These are phyloP conservation scores for Phytopythium litorale DNA, from an alignment of 352 stramenopile genomes.

Conservation along the genomic window DNA sequence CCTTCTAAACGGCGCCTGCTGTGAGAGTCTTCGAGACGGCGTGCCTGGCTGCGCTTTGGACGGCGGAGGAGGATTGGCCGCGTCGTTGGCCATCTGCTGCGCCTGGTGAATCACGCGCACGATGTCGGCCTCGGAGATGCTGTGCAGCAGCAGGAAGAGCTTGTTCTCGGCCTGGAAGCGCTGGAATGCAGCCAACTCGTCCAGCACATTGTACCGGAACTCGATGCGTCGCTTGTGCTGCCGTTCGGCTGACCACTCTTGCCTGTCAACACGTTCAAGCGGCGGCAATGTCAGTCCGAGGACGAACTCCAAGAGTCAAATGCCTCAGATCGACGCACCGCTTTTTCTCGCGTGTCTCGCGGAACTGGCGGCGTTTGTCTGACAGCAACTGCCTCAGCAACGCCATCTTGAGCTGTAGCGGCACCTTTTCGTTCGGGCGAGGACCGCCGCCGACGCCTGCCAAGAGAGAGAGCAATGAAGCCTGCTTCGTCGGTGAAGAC, in stretches of 20 bases:
- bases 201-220: conserved; percentile 67
- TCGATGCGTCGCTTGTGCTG: conserved; percentile 53
- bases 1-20: neutral
- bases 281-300: neutral
- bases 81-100: conserved; percentile 18
- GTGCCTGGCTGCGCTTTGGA: neutral
- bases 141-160: conserved; percentile 63
- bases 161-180: conserved; percentile 56
- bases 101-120: conserved; percentile 45
- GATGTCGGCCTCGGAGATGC: conserved; percentile 60
- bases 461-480: neutral
- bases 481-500: neutral
- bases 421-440: conserved; percentile 34
- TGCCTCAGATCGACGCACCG: conserved; percentile 10
- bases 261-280: conserved; percentile 16
- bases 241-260: conserved; percentile 39
- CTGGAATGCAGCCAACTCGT: conserved; percentile 60
- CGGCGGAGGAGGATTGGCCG: neutral
- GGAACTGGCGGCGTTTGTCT: conserved; percentile 56
- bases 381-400: conserved; percentile 52
- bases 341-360: conserved; percentile 28
- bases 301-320: neutral
- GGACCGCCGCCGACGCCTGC: neutral
- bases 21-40: neutral
- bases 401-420: conserved; percentile 45